Conservation (phyloP, 2,329 filamentous ascomycete species). For the Cladosporium colombiae region DNA sequence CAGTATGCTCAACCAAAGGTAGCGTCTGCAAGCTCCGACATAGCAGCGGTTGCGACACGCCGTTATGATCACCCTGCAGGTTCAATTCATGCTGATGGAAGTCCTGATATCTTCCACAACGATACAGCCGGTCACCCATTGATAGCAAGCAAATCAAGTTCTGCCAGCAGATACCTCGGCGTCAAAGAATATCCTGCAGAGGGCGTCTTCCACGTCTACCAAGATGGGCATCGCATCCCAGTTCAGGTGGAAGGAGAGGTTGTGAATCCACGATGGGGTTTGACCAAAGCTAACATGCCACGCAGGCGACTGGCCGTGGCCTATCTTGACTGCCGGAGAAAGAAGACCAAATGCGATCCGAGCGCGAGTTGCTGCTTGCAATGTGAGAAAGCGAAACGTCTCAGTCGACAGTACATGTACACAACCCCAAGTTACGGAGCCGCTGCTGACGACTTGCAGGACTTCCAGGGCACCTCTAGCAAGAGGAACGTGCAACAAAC, state of each 20-base stretch:
- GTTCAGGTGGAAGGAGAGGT: constrained; percentile 73
- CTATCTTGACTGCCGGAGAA: constrained; percentile 90
- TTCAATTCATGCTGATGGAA: constrained; percentile 29
- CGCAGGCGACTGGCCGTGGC: constrained; percentile 87
- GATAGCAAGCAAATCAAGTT: constrained; percentile 21
- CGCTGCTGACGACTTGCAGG: constrained; percentile 29
- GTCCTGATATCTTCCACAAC: constrained; percentile 22
- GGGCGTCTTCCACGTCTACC: constrained; percentile 35
- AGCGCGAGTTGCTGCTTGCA: constrained; percentile 84
- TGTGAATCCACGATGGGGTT: constrained; percentile 89
- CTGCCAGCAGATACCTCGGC: constrained; percentile 35
- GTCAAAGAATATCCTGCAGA: constrained; percentile 32
- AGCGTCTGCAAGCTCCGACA: constrained; percentile 27
- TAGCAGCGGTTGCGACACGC: constrained; percentile 28
- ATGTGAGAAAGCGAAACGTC: constrained; percentile 85
- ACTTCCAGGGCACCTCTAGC: constrained; percentile 31
- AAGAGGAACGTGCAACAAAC: constrained; percentile 27
- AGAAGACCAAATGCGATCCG: constrained; percentile 96
- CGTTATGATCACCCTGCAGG: constrained; percentile 28
- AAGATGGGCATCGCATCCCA: constrained; percentile 36
- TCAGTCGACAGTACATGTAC: constrained; percentile 72
- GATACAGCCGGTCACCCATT: constrained; percentile 23
- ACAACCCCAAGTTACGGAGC: too few species aligned
- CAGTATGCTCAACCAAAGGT: constrained; percentile 27
- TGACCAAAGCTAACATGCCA: constrained; percentile 91